Base-by-base conservation (phyloP, 331 rosid genomes). In the Phaseolus coccineus region DNA sequence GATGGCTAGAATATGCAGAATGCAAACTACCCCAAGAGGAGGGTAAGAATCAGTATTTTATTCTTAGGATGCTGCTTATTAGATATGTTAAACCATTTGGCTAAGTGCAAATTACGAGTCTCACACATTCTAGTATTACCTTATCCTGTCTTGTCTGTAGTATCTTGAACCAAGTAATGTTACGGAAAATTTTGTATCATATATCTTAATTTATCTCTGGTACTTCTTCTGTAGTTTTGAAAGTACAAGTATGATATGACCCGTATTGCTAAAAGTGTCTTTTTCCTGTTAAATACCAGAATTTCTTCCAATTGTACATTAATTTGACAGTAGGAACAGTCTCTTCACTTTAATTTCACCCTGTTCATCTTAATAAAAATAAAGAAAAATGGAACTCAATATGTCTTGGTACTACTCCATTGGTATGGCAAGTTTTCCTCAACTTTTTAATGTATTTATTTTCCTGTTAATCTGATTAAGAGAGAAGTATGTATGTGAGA, bases 11-110 rank as follows among this genome's bases (percentile, higher is more conserved):
- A 63, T 81, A 71, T 81, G 87, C 87, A 53, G 81, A 91, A 37
- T 84, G 95, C 37, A 85, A 74, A 65, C 80, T 93, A 37, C 89
- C 92, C 19, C 89, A 84, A 48, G 85, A 87, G 33, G 98, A 93
- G 87, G 90, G 98, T 83, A 83, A 73, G 70, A 16, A 24, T 48
- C 61, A 22, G 0, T 40, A 74, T 79, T 5, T 31, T 33, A 40
- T 31, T 77, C 27, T 40, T 40, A 7, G 11, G 3, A 7, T 40
- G 46, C 10, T 2, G 11, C 46, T 40, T 40, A 40, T 40, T 8
- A 4, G 8, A 2, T 9, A 2, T 40, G 11, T 40, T 37, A 1
- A 37, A 37, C 8, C 8, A 37, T 37, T 5, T 37, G 6, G 4
- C 39, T 35, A 19, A 19, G 22, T 19, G 39, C 4, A 35, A 35